phyloP scores from a whole-genome alignment of 371 early-diverging fungal species.

The Mortierella sp. region DNA sequence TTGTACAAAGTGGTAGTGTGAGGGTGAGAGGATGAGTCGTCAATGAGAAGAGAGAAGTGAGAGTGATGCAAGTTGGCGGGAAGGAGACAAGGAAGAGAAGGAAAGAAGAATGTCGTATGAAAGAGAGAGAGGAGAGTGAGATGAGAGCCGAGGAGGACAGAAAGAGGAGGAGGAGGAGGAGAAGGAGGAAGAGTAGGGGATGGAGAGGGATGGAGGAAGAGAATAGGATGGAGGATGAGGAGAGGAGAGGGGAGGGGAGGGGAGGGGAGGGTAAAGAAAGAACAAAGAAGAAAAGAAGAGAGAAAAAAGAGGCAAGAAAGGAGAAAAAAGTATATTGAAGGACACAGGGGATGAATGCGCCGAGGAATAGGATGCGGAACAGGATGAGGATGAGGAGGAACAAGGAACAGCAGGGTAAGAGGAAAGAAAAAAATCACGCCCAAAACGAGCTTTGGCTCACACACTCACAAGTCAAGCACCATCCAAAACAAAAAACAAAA shows the following conservation, averaged over 20 bases:
- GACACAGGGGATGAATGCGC: neutral
- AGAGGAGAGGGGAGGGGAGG: neutral
- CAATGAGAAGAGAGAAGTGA: constrained; percentile 2
- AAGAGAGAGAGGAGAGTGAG: neutral
- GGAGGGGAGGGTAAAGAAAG: neutral
- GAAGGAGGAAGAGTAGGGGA: neutral
- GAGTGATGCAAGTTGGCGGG: neutral
- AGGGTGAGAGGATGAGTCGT: neutral
- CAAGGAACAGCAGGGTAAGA: too few relatives aligned
- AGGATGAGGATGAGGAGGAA: too few relatives aligned
- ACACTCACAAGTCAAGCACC: too few relatives aligned
- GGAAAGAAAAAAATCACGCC: too few relatives aligned
- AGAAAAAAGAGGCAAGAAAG: constrained; percentile 9
- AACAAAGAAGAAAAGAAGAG: neutral
- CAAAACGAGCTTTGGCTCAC: too few relatives aligned
- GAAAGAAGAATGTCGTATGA: neutral
- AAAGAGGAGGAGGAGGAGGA: neutral
- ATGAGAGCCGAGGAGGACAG: neutral
- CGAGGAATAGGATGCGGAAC: too few relatives aligned
- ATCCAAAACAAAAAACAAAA: neutral
- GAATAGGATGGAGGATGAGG: neutral
- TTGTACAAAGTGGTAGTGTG: neutral
- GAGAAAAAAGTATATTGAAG: neutral
- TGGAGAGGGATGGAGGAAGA: neutral
- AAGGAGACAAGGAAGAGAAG: neutral